Percentiles rank a stretch among this genome's conserved stretches.
Conservation (phyloP, 306 rosid genomes). For the Vigna radiata region DNA sequence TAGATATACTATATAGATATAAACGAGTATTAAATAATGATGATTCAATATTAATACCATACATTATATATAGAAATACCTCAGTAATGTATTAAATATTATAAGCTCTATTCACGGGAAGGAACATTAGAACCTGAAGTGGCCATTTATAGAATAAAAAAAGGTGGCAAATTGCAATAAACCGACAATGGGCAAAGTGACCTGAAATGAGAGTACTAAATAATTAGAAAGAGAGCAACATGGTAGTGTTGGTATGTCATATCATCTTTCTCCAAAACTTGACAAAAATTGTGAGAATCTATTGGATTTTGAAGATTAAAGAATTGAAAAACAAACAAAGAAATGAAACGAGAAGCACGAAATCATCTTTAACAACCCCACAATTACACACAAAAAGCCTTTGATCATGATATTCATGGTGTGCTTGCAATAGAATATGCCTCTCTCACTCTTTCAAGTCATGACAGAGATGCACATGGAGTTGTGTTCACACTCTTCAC, state of each 20-base stretch:
- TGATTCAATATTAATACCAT: background rate
- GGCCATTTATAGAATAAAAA: constrained; percentile 15
- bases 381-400: constrained; percentile 40
- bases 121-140: constrained; percentile 18
- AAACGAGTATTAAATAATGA: background rate
- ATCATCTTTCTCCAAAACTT: constrained; percentile 47
- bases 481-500: constrained; percentile 35
- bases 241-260: constrained; percentile 42
- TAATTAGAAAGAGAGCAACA: constrained; percentile 11
- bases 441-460: constrained; percentile 34
- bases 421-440: constrained; percentile 40
- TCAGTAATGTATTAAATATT: constrained; percentile 9
- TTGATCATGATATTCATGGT: constrained; percentile 17
- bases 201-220: constrained; percentile 36
- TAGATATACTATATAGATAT: background rate
- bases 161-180: constrained; percentile 29
- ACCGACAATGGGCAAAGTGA: constrained; percentile 47
- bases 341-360: constrained; percentile 45
- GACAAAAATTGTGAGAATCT: constrained; percentile 23
- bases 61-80: background rate
- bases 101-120: constrained; percentile 36
- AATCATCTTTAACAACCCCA: constrained; percentile 56
- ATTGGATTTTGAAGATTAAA: constrained; percentile 42
- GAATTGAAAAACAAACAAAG: constrained; percentile 41
- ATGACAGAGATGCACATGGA: constrained; percentile 27